Conservation (phyloP, 371 early-diverging fungal species). For the Rhizopus sp. region DNA sequence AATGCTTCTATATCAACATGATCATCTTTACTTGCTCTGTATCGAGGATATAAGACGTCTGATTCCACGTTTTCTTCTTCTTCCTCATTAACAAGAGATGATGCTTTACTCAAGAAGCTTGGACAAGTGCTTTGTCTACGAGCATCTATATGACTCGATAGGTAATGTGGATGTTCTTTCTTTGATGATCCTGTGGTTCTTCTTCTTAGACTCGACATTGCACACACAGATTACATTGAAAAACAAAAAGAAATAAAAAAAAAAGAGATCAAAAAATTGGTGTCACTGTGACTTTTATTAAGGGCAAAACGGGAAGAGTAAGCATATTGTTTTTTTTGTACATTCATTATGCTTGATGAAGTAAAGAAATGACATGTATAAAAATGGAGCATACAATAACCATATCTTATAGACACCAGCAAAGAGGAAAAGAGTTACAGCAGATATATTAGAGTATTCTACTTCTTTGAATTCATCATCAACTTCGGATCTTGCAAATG, state of each 20-base stretch:
- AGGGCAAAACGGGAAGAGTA: neutral
- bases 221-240: neutral
- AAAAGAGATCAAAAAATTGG: neutral
- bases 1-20: conserved; percentile 36
- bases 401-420: neutral
- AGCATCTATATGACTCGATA: neutral
- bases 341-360: neutral
- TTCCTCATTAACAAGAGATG: neutral
- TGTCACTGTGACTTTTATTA: neutral
- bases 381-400: no score
- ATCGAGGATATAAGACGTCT: conserved; percentile 44
- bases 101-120: neutral
- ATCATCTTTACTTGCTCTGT: conserved; percentile 16
- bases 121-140: neutral
- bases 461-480: no score
- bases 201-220: neutral
- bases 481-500: neutral
- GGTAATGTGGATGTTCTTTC: neutral
- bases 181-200: neutral
- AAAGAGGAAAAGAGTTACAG: neutral
- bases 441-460: neutral
- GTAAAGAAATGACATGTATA: neutral
- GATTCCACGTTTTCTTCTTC: conserved; percentile 31
- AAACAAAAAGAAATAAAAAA: neutral
- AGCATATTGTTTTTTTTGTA: neutral